phyloP scores from a whole-genome alignment of 495 filamentous ascomycete species.

The Talaromyces wortmannii region DNA sequence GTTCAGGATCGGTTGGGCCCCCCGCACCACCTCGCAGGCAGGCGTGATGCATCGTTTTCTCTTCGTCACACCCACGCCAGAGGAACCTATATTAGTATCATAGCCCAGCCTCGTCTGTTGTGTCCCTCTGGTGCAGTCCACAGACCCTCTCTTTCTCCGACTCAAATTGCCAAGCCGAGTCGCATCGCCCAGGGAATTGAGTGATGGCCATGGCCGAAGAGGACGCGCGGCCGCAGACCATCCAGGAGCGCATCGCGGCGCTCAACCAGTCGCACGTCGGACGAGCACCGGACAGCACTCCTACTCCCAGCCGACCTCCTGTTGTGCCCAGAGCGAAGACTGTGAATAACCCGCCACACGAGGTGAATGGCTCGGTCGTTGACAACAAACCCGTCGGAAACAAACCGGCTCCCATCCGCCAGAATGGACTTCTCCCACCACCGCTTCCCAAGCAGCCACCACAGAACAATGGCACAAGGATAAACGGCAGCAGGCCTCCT shows the following conservation, averaged over 20 bases:
- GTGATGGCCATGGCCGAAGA: slow-evolving; percentile 23
- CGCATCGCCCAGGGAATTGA: neutral
- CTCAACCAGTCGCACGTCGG: slow-evolving; percentile 52
- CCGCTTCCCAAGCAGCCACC: slow-evolving; percentile 11
- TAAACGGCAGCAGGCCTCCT: slow-evolving; percentile 26
- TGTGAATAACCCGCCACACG: slow-evolving; percentile 37
- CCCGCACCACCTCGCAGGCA: neutral
- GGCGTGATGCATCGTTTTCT: neutral
- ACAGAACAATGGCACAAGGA: slow-evolving; percentile 12
- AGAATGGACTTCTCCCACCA: slow-evolving; percentile 17
- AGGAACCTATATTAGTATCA: neutral
- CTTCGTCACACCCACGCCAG: neutral
- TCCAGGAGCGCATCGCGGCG: slow-evolving; percentile 52
- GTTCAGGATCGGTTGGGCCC: neutral
- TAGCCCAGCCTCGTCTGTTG: too few species aligned
- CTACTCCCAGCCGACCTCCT: slow-evolving; percentile 22
- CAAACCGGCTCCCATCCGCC: slow-evolving; percentile 22
- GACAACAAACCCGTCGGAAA: slow-evolving; percentile 33
- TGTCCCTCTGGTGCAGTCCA: too few species aligned
- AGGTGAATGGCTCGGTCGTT: slow-evolving; percentile 24
- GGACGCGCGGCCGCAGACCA: slow-evolving; percentile 39
- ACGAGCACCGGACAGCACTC: slow-evolving; percentile 21
- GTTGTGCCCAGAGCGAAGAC: slow-evolving; percentile 32
- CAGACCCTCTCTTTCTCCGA: too few species aligned
- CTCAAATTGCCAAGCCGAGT: too few species aligned